phyloP scores from a whole-genome alignment of 345 rosid species.

The Populus alba region DNA sequence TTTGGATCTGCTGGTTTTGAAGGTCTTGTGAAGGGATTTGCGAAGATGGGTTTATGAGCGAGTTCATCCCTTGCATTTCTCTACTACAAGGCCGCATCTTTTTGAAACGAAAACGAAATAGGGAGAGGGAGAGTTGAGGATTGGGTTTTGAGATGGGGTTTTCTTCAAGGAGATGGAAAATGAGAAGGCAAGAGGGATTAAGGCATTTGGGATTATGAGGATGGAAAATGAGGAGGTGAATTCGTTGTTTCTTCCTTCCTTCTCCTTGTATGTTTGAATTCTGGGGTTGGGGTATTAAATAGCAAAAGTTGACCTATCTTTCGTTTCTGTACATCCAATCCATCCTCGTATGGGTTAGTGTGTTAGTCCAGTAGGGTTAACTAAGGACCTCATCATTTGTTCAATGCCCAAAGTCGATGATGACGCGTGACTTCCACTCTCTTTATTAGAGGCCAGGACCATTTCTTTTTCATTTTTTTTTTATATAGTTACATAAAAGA shows the following conservation, averaged over 20 bases:
- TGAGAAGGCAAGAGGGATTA: neutral
- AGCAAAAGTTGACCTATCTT: neutral
- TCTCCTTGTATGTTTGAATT: neutral
- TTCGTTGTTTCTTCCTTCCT: neutral
- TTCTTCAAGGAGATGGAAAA: neutral
- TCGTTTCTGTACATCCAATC: neutral
- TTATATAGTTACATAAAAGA: neutral
- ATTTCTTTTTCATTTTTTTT: neutral
- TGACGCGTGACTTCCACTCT: neutral
- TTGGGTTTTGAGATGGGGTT: no score
- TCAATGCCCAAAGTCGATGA: neutral
- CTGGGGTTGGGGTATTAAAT: neutral
- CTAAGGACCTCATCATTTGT: neutral
- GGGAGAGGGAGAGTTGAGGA: no score
- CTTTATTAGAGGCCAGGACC: neutral
- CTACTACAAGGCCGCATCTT: conserved; percentile 43
- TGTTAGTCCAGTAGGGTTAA: neutral
- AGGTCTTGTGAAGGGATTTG: conserved; percentile 18
- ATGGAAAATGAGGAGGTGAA: neutral
- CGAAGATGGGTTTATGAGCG: conserved; percentile 16
- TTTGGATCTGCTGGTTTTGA: conserved; percentile 37
- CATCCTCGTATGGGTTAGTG: neutral
- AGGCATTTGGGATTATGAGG: neutral
- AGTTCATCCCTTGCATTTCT: conserved; percentile 44
- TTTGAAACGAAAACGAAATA: neutral